These are phyloP conservation scores for Miamiensis avidus DNA, from an alignment of 169 alveolate genomes.

Conservation along the genomic window DNA sequence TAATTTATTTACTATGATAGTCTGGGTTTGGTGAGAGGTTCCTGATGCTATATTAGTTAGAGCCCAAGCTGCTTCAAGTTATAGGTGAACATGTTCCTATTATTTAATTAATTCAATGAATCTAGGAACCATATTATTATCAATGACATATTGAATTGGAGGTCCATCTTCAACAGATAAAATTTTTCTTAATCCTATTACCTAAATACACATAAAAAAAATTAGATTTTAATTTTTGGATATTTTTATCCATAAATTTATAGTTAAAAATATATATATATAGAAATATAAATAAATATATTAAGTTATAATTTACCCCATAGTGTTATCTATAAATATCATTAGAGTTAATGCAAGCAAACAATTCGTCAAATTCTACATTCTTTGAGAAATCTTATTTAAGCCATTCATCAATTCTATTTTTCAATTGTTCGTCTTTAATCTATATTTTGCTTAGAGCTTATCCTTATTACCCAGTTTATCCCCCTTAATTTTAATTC, in stretches of 20 bases:
- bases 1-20: slow-evolving; percentile 45
- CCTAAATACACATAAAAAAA: too few species aligned
- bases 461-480: background rate
- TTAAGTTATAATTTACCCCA: background rate
- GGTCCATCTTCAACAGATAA: slow-evolving; percentile 51
- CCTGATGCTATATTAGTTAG: slow-evolving; percentile 74
- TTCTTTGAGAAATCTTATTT: background rate
- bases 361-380: background rate
- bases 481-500: too few species aligned
- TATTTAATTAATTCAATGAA: slow-evolving; percentile 34
- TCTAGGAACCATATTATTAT: slow-evolving; percentile 55
- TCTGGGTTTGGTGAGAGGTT: slow-evolving; percentile 49
- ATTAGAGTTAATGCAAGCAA: slow-evolving; percentile 1
- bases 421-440: background rate
- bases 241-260: background rate
- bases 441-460: background rate
- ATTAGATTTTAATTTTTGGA: background rate
- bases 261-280: too few species aligned
- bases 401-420: background rate
- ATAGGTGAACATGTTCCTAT: background rate
- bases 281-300: too few species aligned
- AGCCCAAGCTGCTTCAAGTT: slow-evolving; percentile 75
- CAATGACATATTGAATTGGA: slow-evolving; percentile 59
- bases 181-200: slow-evolving; percentile 56
- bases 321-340: slow-evolving; percentile 10